Conservation (phyloP, 208 protist genomes). For the Vickermania spadyakhi region DNA sequence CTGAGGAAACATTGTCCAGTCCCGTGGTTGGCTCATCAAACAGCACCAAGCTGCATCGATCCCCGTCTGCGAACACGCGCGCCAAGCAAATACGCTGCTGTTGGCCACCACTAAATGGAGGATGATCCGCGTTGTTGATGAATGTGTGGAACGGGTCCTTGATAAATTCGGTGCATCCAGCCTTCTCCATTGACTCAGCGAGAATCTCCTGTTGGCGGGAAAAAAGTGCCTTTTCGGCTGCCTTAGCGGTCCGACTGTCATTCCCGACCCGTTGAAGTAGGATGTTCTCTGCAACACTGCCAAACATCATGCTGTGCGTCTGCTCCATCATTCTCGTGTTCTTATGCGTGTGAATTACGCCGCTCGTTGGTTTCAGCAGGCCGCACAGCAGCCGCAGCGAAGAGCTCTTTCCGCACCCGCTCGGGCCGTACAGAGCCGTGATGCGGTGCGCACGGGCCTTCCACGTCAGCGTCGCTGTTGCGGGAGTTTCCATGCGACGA, state of each 20-base stretch:
- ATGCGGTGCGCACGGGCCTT: slow-evolving; percentile 23
- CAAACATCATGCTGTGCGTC: slow-evolving; percentile 66
- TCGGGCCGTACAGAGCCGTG: slow-evolving; percentile 59
- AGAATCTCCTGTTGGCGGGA: not conserved
- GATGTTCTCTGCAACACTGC: slow-evolving; percentile 75
- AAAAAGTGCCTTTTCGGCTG: not conserved
- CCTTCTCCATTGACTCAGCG: slow-evolving; percentile 16
- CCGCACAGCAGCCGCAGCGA: slow-evolving; percentile 50
- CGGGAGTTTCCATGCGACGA: not conserved
- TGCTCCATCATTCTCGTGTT: slow-evolving; percentile 58
- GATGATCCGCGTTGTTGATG: slow-evolving; percentile 64
- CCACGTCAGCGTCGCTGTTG: slow-evolving; percentile 5
- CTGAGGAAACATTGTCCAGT: slow-evolving; percentile 33
- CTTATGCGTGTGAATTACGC: slow-evolving; percentile 37
- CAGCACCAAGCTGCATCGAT: slow-evolving; percentile 40
- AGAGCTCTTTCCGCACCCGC: slow-evolving; percentile 74
- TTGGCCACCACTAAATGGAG: slow-evolving; percentile 73
- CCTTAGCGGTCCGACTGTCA: not conserved
- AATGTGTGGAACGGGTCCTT: slow-evolving; percentile 36
- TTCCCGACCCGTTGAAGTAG: slow-evolving; percentile 12
- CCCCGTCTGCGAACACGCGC: slow-evolving; percentile 36
- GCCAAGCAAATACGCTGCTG: slow-evolving; percentile 74
- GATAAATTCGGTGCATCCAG: slow-evolving; percentile 43
- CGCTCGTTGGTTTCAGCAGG: slow-evolving; percentile 29
- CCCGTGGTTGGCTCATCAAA: slow-evolving; percentile 75